Evolutionary conservation across 2,329 filamentous ascomycete genomes (phyloP), one percentile per base, ranked within the genome.

Genomic region (Talaromyces islandicus): DNA sequence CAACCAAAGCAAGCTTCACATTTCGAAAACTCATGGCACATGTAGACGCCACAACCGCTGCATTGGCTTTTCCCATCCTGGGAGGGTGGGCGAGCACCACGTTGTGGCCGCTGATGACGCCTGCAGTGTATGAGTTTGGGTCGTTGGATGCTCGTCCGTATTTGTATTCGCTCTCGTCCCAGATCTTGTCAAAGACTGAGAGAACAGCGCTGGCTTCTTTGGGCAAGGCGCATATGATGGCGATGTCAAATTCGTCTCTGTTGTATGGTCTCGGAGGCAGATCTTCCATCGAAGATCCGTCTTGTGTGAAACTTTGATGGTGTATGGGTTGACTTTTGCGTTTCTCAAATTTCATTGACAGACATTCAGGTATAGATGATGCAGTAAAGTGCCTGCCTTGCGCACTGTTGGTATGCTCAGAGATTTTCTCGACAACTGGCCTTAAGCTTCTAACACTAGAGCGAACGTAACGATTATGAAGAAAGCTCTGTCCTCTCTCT

Each of bases 1-100:
- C 70, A 0, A 79, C 50, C 0, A 79, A n/a, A 0, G 63, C 71
- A 0, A 78, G 60, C 35, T 65, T 69, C 6, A 80, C 60, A 4
- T 60, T 59, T 0, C 57, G 46, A 32, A 71, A 79, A 51, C 73
- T 78, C 1, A 61, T 64, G 0, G 68, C 67, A 7, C 78, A 62
- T 24, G 64, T 66, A 1, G 68, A 59, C 0, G 70, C 64, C 11
- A 50, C 51, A 11, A 17, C 30, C 11, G 52, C 57, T 19, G 57
- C 57, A 35, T 41, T 43, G 4, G 46, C 57, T 52, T 59, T 59
- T 27, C 57, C 57, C 32, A 54, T 54, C 32, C 51, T 32, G 19
- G 57, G 51, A 21, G 32, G 24, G 19, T 54, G 57, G 7, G 57
- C 57, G 11, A 59, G 57, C 12, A 59, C 51, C 17, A 59, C 57